A percentile compares a stretch with the other conserved stretches of the same genome.
Conservation (phyloP, 2,329 filamentous ascomycete genomes). For the Aspergillus sp. region DNA sequence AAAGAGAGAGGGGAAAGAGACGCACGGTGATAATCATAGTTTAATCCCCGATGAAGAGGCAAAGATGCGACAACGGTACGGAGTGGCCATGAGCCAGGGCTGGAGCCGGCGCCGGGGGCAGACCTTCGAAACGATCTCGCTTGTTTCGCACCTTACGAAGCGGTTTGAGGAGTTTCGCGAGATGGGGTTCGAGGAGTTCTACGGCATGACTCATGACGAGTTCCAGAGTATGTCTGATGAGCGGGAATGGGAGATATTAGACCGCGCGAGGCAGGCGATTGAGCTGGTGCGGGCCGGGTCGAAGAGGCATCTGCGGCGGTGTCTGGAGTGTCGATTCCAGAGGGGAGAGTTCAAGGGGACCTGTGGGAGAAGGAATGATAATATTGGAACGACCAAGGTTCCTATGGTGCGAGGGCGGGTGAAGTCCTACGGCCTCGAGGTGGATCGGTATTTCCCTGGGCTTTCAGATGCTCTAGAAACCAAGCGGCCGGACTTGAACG, state of each 20-base stretch:
- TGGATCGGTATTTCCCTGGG: slow-evolving; percentile 1
- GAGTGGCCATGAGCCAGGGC: neutral
- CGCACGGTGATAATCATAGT: accelerated
- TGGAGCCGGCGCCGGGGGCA: neutral
- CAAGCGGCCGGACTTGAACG: neutral
- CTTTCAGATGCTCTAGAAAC: neutral
- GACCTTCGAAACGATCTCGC: neutral
- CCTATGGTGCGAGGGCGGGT: neutral
- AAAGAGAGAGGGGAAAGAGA: accelerated
- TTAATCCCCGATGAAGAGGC: neutral
- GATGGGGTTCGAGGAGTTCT: neutral
- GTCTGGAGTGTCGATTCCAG: neutral
- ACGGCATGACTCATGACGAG: neutral
- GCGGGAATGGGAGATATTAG: neutral
- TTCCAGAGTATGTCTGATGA: neutral
- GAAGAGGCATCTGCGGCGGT: neutral
- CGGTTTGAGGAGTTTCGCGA: neutral
- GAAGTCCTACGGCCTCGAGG: neutral
- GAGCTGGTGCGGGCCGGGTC: neutral
- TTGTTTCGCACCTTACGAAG: neutral
- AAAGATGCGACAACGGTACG: neutral
- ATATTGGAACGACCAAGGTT: neutral
- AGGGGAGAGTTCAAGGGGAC: neutral
- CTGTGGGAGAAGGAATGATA: neutral
- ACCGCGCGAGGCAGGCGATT: neutral